Evolutionary conservation across 768 basidiomycete genomes (phyloP).

Genomic region (Phanerodontia chrysosporium): DNA sequence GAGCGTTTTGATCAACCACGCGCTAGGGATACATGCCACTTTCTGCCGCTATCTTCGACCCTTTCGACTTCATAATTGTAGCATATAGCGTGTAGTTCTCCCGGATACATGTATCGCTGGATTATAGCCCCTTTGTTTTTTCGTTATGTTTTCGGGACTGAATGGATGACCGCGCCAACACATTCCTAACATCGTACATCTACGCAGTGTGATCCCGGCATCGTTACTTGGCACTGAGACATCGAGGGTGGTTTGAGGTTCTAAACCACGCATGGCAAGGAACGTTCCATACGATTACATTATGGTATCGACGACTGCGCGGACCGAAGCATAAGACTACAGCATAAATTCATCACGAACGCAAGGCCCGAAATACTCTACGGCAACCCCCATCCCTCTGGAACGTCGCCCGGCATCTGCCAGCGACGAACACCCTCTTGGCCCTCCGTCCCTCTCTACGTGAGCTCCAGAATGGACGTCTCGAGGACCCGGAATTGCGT

Average conservation of each 20-base stretch:
- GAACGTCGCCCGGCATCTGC: background rate
- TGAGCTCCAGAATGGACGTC: slow-evolving; percentile 71
- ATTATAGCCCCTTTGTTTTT: background rate
- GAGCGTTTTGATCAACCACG: background rate
- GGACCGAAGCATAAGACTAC: slow-evolving; percentile 6
- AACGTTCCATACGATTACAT: background rate
- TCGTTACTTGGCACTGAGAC: background rate
- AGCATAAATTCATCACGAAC: slow-evolving; percentile 4
- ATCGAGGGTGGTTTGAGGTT: background rate
- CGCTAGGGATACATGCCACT: background rate
- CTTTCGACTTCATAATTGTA: background rate
- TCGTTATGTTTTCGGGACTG: background rate
- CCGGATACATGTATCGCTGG: background rate
- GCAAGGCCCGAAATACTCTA: background rate
- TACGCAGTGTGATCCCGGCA: too few species aligned
- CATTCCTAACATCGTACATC: background rate
- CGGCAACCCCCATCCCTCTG: background rate
- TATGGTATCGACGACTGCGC: background rate
- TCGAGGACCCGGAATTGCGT: slow-evolving; percentile 76
- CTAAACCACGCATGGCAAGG: background rate
- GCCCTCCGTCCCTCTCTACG: slow-evolving; percentile 11
- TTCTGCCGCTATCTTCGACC: background rate
- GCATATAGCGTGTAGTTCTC: slow-evolving; percentile 4
- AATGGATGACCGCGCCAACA: background rate
- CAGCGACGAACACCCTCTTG: too few species aligned